phyloP scores from a whole-genome alignment of 1,284 basidiomycete genomes.

The Athelia sp. region DNA sequence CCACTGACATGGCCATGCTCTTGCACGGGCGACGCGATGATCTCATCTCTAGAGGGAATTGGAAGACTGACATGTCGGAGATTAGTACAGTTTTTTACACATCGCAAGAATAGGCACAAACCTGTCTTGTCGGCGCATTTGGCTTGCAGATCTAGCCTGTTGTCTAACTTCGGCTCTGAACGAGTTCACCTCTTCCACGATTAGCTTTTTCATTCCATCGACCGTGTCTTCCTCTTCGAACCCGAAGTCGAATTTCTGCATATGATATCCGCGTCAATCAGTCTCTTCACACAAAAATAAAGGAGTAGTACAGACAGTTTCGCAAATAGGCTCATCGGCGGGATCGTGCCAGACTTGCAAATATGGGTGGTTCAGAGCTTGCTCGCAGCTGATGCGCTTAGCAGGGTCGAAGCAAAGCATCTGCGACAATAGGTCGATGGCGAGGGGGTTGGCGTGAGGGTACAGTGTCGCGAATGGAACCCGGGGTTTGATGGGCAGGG shows the following conservation, averaged over 20 bases:
- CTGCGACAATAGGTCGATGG: conserved; percentile 88
- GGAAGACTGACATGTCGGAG: conserved; percentile 45
- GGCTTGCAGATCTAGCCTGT: conserved; percentile 65
- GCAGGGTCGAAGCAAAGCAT: conserved; percentile 96
- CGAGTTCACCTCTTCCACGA: conserved; percentile 88
- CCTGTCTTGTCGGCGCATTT: conserved; percentile 73
- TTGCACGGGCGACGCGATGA: conserved; percentile 67
- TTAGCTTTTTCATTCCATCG: conserved; percentile 95
- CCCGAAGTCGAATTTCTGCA: conserved; percentile 91
- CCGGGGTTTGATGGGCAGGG: conserved; percentile 92
- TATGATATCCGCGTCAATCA: conserved; percentile 2
- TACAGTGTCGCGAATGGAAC: conserved; percentile 90
- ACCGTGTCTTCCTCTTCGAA: conserved; percentile 97
- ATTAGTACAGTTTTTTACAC: conserved; percentile 4
- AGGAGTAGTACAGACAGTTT: conserved; percentile 38
- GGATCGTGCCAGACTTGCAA: conserved; percentile 93
- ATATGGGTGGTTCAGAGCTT: conserved; percentile 94
- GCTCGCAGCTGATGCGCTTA: conserved; percentile 92
- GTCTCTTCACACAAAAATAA: neutral
- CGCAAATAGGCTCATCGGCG: conserved; percentile 83
- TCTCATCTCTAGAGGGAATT: conserved; percentile 75
- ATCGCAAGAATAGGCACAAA: conserved; percentile 20
- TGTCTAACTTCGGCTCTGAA: conserved; percentile 84
- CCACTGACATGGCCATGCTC: conserved; percentile 64
- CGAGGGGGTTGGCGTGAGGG: conserved; percentile 89